Base-by-base conservation (phyloP, 2,329 filamentous ascomycete genomes). In the Scedosporium boydii region DNA sequence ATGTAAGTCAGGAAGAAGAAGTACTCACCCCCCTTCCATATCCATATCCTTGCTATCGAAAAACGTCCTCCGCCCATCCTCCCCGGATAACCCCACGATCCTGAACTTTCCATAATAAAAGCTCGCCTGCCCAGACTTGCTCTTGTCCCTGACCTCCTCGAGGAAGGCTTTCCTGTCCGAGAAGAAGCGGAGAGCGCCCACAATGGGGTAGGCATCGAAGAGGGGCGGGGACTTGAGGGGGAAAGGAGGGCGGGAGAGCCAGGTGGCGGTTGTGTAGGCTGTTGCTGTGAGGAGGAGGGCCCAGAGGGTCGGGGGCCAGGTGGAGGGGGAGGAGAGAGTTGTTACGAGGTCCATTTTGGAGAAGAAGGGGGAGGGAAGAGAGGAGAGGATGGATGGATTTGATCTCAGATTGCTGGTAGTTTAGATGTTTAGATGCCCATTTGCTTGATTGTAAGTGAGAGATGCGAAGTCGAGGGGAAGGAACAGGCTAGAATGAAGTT, bases 61-160 rank as follows among this genome's bases (percentile, higher is more conserved):
- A 62, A 80, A 81, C 1, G 76, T 51, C 26, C 74, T 70, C 16
- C 80, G 73, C 1, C 71, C 74, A 10, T 74, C 71, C 3, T 74
- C 70, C 1, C 80, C 79, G 3, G 73, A 74, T 10, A 83, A 58
- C 1, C 72, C 78, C 7, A 83, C 69, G 12, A 82, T 74, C 2
- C 72, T 72, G 62, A 78, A 72, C 5, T 73, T 68, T 0, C 81
- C 80, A 3, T 77, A 76, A 65, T 77, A 77, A 66, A 82, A 82
- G 60, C 74, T 77, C 65, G 81, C 83, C 58, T 78, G 77, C 27
- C 78, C 78, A 1, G 72, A 75, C 4, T 65, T 60, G 0, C 73
- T 73, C 6, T 70, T 64, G 14, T 65, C 65, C 6, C 66, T 66
- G 9, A 72, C 72, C n/a, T 73, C 63, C 18, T 66, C 66, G 61